A percentile compares a stretch with the other conserved stretches of the same genome.
These are phyloP conservation scores for Antrodiella citrinella DNA, from an alignment of 768 basidiomycete species.

Conservation along the genomic window DNA sequence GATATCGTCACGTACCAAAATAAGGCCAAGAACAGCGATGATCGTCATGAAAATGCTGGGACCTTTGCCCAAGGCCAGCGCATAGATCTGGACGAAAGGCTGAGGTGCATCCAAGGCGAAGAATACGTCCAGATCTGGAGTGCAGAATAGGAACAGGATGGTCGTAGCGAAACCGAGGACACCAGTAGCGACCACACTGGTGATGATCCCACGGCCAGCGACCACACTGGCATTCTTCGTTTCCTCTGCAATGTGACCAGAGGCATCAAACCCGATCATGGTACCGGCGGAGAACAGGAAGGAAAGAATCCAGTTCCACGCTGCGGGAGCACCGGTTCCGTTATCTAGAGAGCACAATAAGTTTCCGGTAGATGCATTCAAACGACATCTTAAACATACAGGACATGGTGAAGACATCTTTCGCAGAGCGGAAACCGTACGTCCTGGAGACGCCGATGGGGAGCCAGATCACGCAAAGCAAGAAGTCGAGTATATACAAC, in stretches of 20 bases:
- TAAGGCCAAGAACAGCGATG: slow-evolving; percentile 76
- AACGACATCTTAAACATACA: slow-evolving; percentile 37
- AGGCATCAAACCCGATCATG: slow-evolving; percentile 76
- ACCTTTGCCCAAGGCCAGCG: slow-evolving; percentile 71
- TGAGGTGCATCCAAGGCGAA: slow-evolving; percentile 79
- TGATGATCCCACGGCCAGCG: slow-evolving; percentile 78
- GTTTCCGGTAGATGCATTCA: neutral
- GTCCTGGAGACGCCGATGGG: slow-evolving; percentile 86
- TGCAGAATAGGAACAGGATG: slow-evolving; percentile 80
- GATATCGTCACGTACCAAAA: no score
- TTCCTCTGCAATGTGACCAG: slow-evolving; percentile 26
- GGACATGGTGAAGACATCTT: slow-evolving; percentile 76
- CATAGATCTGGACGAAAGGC: slow-evolving; percentile 86
- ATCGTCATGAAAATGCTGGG: slow-evolving; percentile 83
- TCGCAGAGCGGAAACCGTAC: slow-evolving; percentile 80
- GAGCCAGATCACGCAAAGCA: slow-evolving; percentile 85
- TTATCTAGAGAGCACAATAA: slow-evolving; percentile 49
- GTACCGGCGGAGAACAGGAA: slow-evolving; percentile 86
- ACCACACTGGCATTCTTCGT: slow-evolving; percentile 46
- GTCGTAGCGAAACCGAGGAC: slow-evolving; percentile 70
- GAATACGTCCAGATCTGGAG: slow-evolving; percentile 66
- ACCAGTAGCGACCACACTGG: slow-evolving; percentile 70
- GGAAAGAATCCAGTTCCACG: slow-evolving; percentile 88
- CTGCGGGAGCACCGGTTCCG: slow-evolving; percentile 78
- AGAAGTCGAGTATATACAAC: slow-evolving; percentile 79